Conservation (phyloP, 129 eudicot species). For the Logfia minima region DNA sequence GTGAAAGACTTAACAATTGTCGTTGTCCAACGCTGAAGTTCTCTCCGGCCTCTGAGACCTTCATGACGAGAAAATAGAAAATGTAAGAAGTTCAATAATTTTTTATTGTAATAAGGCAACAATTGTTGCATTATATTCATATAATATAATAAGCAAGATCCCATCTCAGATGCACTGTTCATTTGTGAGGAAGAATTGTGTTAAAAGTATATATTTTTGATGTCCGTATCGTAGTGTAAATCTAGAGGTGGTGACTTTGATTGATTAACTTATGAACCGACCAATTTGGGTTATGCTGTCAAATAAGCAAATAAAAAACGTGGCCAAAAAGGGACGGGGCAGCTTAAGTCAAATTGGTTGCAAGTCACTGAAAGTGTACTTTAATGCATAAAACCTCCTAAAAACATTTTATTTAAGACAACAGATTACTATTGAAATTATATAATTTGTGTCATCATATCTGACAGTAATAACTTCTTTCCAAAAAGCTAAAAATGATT, state of each 20-base stretch:
- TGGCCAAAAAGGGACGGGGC: no score
- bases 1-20: slow-evolving; percentile 85
- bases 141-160: not conserved
- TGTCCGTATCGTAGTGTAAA: not conserved
- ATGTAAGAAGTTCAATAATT: not conserved
- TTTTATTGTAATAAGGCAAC: no score
- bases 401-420: not conserved
- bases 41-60: slow-evolving; percentile 97
- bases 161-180: not conserved
- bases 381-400: not conserved
- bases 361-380: not conserved
- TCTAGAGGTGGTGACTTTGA: not conserved
- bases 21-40: slow-evolving; percentile 98
- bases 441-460: no score
- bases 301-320: no score
- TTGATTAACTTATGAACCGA: no score
- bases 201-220: not conserved
- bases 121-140: not conserved
- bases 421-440: not conserved
- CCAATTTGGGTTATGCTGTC: no score
- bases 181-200: not conserved
- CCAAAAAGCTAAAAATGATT: no score
- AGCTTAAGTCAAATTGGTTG: not conserved
- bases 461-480: no score
- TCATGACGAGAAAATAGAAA: slow-evolving; percentile 7